Evolutionary conservation across 306 rosid genomes (phyloP), one percentile per base, ranked within the genome.

Genomic region (Sechiopsis laciniata): DNA sequence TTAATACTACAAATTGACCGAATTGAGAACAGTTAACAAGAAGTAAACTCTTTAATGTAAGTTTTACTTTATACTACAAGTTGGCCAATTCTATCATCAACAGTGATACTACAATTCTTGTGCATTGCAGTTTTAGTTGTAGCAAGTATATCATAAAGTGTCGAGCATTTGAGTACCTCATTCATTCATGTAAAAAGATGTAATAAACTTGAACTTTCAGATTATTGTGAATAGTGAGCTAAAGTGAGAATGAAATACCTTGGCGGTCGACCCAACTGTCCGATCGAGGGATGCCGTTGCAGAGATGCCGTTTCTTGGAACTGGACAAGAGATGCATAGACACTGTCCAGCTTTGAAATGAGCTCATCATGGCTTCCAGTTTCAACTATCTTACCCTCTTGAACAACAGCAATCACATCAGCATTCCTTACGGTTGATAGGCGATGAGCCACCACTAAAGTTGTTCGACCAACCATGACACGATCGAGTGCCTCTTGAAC

Each of bases 401-500:
- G 86, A 60, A 94, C 92, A 78, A 94, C 96, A 20, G 96, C 92
- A 6, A 94, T 94, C 22, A 79, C 53, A 83, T 94, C 98, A 17
- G 95, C 97, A 79, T 90, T 89, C 75, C 91, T 87, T 61, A 94
- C 80, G 55, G 98, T 94, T 21, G 98, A 94, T 74, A 94, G 96
- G 29, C 99, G 89, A 80, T 94, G 99, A 17, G 96, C 97, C 64
- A 91, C 91, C 40, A 94, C 79, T 22, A 94, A 82, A 4, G 96
- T 94, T 56, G 99, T 94, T 79, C 99, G 81, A 13, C 99, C 99
- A 52, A 91, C 85, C 99, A 94, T 94, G 77, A 85, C 97, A 5
- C 92, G 96, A 78, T 94, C 99, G 45, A 94, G 99, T 73, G 99
- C 97, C 84, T 94, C 97, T 53, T 94, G 99, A 17, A 94, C 99